Conservation (phyloP, 345 rosid genomes). For the Toxicodendron radicans region DNA sequence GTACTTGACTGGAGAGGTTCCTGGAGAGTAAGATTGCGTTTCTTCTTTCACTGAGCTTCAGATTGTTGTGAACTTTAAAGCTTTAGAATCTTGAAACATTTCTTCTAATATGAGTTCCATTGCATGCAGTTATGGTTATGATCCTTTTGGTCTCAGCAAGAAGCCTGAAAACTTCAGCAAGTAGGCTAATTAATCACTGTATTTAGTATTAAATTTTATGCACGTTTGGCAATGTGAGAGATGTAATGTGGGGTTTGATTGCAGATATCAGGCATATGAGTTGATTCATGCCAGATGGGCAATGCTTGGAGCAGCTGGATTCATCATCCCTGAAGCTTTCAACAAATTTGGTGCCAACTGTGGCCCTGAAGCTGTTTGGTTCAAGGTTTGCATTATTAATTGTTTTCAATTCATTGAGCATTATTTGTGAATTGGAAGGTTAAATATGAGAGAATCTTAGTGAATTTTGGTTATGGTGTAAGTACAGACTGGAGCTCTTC, state of each 20-base stretch:
- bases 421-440: not conserved
- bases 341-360: slow-evolving; percentile 98
- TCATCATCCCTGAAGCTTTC: slow-evolving; percentile 89
- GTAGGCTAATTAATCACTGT: slow-evolving; percentile 36
- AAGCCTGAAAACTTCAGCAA: slow-evolving; percentile 88
- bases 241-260: not conserved
- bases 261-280: slow-evolving; percentile 89
- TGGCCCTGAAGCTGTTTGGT: slow-evolving; percentile 99
- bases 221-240: not conserved
- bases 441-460: not conserved
- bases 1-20: slow-evolving; percentile 94
- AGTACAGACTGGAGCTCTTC: slow-evolving; percentile 92
- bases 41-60: not conserved
- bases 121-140: slow-evolving; percentile 82
- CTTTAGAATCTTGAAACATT: not conserved
- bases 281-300: slow-evolving; percentile 97
- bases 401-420: not conserved
- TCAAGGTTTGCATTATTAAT: slow-evolving; percentile 49
- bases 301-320: slow-evolving; percentile 97
- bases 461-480: not conserved
- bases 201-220: too few species aligned
- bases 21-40: slow-evolving; percentile 72
- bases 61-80: not conserved
- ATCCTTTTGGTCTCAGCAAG: slow-evolving; percentile 95
- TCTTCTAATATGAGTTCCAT: not conserved